Evolutionary conservation across 2,329 filamentous ascomycete species (phyloP), one percentile per base, ranked within the genome.

Genomic region (Mollisiaceae sp.): DNA sequence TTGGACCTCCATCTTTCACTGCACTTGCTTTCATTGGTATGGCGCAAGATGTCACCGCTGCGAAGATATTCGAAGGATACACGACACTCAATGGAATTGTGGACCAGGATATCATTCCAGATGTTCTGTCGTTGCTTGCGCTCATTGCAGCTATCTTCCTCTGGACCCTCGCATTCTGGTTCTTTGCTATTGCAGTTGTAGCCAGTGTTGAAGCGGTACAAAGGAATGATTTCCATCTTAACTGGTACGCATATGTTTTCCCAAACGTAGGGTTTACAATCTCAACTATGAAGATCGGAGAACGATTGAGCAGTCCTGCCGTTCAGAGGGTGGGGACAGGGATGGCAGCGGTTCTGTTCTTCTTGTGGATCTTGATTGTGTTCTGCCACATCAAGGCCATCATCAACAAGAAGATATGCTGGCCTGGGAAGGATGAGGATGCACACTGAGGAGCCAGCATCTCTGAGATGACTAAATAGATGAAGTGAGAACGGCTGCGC

Each of bases 1-100:
- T 91, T 15, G 90, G 90, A 0, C 89, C 90, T 1, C 89, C 89
- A 0, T 83, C 87, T 1, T 92, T 91, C 79, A 92, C 89, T 0
- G 86, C 86, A 1, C 79, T 91, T n/a, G 89, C 89, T 0, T 81
- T 92, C 62, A 86, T 92, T 59, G 89, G 89, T 59, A 89, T 91
- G 86, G 70, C 70, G 1, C 67, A 73, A 62, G 69, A 70, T 60
- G 65, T 71, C 1, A 58, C 62, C 11, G 52, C 32, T 9, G 60
- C 67, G 15, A 61, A 67, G 6, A 69, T 72, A 56, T 67, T 76
- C 64, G 69, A 72, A 8, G 59, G 71, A 20, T 69, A 72, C 41
- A 70, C 67, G 43, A 67, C 59, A 4, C 61, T 75, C 4, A 20
- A 61, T 4, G 83, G 88, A 0, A 82, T 84, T 1, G 81, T 81